Evolutionary conservation across 106 monocot genomes (phyloP).

Genomic region (Dendrobium nobile): DNA sequence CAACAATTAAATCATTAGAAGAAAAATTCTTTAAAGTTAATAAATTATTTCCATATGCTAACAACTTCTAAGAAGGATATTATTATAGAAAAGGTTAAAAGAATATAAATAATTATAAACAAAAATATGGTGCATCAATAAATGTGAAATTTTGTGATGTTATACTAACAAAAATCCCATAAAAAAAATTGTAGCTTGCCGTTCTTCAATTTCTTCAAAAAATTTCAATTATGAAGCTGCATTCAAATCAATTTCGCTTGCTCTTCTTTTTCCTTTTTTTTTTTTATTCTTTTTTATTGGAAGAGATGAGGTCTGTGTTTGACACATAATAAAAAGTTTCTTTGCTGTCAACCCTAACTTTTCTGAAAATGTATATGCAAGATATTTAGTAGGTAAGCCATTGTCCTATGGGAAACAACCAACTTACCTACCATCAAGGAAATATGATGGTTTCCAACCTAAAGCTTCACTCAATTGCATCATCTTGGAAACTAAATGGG

Average conservation of each 20-base stretch:
- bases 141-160: too few species aligned
- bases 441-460: slow-evolving; percentile 13
- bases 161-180: too few species aligned
- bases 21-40: too few species aligned
- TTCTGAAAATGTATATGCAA: background rate
- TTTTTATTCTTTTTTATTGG: background rate
- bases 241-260: background rate
- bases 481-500: background rate
- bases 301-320: background rate
- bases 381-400: slow-evolving; percentile 37
- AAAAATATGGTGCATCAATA: too few species aligned
- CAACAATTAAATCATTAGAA: too few species aligned
- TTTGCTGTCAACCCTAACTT: background rate
- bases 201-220: too few species aligned
- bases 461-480: slow-evolving; percentile 13
- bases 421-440: slow-evolving; percentile 33
- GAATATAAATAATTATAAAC: too few species aligned
- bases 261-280: background rate
- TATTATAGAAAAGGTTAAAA: too few species aligned
- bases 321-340: background rate
- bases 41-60: too few species aligned
- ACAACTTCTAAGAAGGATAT: too few species aligned
- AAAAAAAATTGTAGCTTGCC: too few species aligned
- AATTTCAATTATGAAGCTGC: background rate
- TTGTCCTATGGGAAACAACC: slow-evolving; percentile 31